Percentiles rank a stretch among this genome's conserved stretches.
Evolutionary conservation across 192 early-diverging fungal species (phyloP).

Genomic region (Coemansia sp.): DNA sequence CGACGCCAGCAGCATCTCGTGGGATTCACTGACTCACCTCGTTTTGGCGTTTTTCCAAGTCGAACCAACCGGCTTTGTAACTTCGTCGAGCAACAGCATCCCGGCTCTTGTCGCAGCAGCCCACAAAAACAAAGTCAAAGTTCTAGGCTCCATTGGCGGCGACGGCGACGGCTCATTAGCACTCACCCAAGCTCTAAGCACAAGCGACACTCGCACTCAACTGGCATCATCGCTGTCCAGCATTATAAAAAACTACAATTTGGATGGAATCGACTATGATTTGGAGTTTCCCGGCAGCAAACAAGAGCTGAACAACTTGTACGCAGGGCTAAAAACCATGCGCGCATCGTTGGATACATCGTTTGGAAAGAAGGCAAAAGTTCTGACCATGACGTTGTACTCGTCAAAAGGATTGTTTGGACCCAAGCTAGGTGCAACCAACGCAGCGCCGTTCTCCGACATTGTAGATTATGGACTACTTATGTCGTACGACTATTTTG

Average conservation of each 20-base stretch:
- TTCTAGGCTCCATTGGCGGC: constrained; percentile 70
- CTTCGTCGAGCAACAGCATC: constrained; percentile 7
- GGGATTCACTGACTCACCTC: constrained; percentile 60
- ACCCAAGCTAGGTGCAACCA: constrained; percentile 45
- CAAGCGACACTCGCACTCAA: constrained; percentile 23
- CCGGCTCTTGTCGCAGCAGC: constrained; percentile 23
- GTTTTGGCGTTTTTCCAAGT: constrained; percentile 59
- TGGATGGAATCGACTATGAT: constrained; percentile 69
- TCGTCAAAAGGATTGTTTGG: constrained; percentile 57
- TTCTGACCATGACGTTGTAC: constrained; percentile 63
- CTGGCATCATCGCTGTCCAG: constrained; percentile 44
- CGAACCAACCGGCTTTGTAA: constrained; percentile 20
- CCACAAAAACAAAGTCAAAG: constrained; percentile 51
- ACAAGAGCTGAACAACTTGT: constrained; percentile 61
- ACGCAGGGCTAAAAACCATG: constrained; percentile 56
- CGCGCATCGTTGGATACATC: constrained; percentile 54
- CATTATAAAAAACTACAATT: constrained; percentile 36
- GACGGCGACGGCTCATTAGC: constrained; percentile 62
- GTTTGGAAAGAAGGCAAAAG: constrained; percentile 51
- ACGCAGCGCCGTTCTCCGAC: constrained; percentile 61
- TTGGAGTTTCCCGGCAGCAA: constrained; percentile 59
- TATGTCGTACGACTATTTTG: constrained; percentile 73
- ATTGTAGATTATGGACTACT: constrained; percentile 67
- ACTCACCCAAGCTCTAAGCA: constrained; percentile 56
- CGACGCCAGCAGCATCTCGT: constrained; percentile 41